Percentiles rank a stretch among this genome's conserved stretches.
phyloP scores from a whole-genome alignment of 805 yeast species.

The Kodamaea laetipori region DNA sequence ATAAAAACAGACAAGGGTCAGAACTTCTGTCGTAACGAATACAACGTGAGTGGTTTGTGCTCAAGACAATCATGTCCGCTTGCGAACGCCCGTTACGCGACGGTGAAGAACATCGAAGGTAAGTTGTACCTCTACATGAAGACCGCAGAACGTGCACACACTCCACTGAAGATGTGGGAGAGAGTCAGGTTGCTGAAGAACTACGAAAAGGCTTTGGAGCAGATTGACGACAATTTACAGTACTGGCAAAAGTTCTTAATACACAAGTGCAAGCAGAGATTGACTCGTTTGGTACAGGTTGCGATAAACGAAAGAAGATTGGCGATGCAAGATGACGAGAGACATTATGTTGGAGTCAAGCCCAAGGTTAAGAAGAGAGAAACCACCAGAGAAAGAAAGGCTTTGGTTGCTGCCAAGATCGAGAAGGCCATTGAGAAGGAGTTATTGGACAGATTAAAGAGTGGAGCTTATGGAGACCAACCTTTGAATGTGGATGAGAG shows the following conservation, averaged over 20 bases:
- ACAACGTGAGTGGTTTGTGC: constrained; percentile 93
- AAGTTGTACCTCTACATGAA: constrained; percentile 86
- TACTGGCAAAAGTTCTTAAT: constrained; percentile 93
- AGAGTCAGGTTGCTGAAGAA: constrained; percentile 87
- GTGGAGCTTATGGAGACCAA: constrained; percentile 98
- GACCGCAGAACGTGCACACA: constrained; percentile 96
- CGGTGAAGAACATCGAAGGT: constrained; percentile 80
- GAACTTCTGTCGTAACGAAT: constrained; percentile 93
- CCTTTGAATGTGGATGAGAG: constrained; percentile 95
- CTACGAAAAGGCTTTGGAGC: constrained; percentile 83
- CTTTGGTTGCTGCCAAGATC: constrained; percentile 92
- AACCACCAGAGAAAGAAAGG: constrained; percentile 92
- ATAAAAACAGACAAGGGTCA: constrained; percentile 86
- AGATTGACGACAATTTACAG: constrained; percentile 80
- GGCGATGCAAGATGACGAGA: constrained; percentile 87
- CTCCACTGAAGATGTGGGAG: constrained; percentile 94
- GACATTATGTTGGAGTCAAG: constrained; percentile 89
- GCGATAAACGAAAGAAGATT: constrained; percentile 93
- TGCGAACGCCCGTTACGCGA: constrained; percentile 91
- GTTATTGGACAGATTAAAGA: constrained; percentile 87
- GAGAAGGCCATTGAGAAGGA: constrained; percentile 97
- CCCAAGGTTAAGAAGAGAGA: constrained; percentile 96
- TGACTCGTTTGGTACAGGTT: constrained; percentile 92
- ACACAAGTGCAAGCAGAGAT: constrained; percentile 94
- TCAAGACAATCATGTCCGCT: constrained; percentile 92